A percentile compares a stretch with the other conserved stretches of the same genome.
Evolutionary conservation across 2,329 filamentous ascomycete species (phyloP).

Genomic region (Metarhizium brunneum): DNA sequence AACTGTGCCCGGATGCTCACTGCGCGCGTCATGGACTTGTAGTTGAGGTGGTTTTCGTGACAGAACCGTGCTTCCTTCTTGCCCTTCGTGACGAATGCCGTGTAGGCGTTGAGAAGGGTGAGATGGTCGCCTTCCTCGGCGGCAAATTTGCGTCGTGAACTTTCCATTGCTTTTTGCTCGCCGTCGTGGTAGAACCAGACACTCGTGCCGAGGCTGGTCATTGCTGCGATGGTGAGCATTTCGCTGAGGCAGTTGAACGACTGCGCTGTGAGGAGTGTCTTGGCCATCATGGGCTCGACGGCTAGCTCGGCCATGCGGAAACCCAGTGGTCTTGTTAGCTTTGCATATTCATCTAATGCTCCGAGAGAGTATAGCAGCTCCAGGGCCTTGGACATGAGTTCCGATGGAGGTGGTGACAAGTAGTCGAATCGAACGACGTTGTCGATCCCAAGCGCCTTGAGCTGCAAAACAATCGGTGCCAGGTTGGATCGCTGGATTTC

Average conservation of each 20-base stretch:
- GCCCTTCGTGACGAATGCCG: conserved; percentile 74
- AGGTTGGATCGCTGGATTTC: conserved; percentile 92
- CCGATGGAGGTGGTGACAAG: conserved; percentile 73
- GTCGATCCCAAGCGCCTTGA: conserved; percentile 91
- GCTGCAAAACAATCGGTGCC: conserved; percentile 76
- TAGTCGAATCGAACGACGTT: conserved; percentile 90
- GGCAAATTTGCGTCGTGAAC: conserved; percentile 70
- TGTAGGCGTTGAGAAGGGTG: conserved; percentile 88
- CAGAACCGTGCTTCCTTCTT: conserved; percentile 81
- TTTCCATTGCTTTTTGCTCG: conserved; percentile 67
- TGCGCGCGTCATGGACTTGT: conserved; percentile 71
- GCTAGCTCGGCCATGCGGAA: conserved; percentile 86
- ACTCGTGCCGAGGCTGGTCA: conserved; percentile 77
- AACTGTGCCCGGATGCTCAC: conserved; percentile 82
- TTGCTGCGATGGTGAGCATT: conserved; percentile 84
- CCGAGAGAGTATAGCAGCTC: conserved; percentile 83
- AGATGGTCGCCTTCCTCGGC: conserved; percentile 91
- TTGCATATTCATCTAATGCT: conserved; percentile 81
- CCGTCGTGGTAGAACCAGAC: conserved; percentile 77
- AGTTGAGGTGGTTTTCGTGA: conserved; percentile 78
- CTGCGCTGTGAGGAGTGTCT: conserved; percentile 67
- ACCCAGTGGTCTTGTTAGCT: conserved; percentile 82
- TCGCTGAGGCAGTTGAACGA: conserved; percentile 74
- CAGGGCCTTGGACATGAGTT: conserved; percentile 75
- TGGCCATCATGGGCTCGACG: conserved; percentile 92